These are phyloP conservation scores for Podaxis pistillaris DNA, from an alignment of 768 basidiomycete species.

Conservation along the genomic window DNA sequence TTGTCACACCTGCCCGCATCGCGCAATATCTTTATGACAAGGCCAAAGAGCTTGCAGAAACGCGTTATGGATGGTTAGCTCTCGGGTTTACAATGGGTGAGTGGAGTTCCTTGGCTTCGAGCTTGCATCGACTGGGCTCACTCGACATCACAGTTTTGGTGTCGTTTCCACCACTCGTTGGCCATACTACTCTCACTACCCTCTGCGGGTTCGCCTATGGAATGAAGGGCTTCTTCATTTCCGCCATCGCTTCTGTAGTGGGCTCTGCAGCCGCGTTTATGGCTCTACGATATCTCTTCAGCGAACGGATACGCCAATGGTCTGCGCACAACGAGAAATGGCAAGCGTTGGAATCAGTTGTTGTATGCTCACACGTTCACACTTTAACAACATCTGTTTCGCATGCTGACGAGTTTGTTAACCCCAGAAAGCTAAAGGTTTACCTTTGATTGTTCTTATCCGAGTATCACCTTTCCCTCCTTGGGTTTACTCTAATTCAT, in stretches of 20 bases:
- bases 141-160: slow-evolving; percentile 34
- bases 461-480: slow-evolving; percentile 82
- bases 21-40: slow-evolving; percentile 71
- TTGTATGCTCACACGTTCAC: slow-evolving; percentile 44
- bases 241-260: slow-evolving; percentile 54
- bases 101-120: slow-evolving; percentile 16
- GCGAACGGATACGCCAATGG: slow-evolving; percentile 55
- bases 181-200: slow-evolving; percentile 64
- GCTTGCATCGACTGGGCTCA: not conserved
- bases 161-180: slow-evolving; percentile 62
- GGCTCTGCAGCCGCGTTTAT: slow-evolving; percentile 67
- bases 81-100: slow-evolving; percentile 52
- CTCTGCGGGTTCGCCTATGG: slow-evolving; percentile 86
- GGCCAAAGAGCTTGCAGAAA: slow-evolving; percentile 57
- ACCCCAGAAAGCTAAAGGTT: slow-evolving; percentile 63
- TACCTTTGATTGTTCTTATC: slow-evolving; percentile 80
- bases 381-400: not conserved
- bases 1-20: slow-evolving; percentile 63
- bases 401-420: not conserved
- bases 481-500: slow-evolving; percentile 82
- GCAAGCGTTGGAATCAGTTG: slow-evolving; percentile 73
- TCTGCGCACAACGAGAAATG: slow-evolving; percentile 65
- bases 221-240: slow-evolving; percentile 70
- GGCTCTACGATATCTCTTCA: slow-evolving; percentile 58
- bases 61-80: slow-evolving; percentile 61